Conservation (phyloP, 331 rosid species). For the Pyrus hybrid region DNA sequence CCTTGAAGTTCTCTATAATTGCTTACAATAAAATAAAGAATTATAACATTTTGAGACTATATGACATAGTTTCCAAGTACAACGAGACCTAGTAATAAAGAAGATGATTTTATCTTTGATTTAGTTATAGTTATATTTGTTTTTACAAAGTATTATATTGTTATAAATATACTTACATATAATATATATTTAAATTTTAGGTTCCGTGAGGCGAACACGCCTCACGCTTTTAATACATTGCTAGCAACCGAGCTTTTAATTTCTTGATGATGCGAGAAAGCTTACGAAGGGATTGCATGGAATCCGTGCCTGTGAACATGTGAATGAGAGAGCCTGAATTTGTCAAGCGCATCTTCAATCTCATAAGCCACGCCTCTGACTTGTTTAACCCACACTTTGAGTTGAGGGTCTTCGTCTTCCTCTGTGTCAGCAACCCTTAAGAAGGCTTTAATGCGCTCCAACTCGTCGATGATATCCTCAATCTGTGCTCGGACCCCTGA, state of each 20-base stretch:
- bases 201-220: no score
- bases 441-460: constrained; percentile 36
- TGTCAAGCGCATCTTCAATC: constrained; percentile 48
- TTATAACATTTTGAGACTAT: no score
- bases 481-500: constrained; percentile 20
- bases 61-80: no score
- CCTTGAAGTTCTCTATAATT: no score
- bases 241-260: constrained; percentile 27
- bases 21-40: no score
- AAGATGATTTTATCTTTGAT: no score
- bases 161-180: no score
- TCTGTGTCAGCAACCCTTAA: constrained; percentile 41
- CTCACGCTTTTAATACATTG: no score
- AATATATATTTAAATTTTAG: no score
- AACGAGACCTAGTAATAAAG: no score
- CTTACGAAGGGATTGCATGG: constrained; percentile 6
- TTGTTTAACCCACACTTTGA: constrained; percentile 49
- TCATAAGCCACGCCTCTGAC: constrained; percentile 42
- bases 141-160: no score
- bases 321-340: constrained; percentile 24
- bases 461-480: constrained; percentile 11
- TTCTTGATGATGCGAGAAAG: constrained; percentile 23
- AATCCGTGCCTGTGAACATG: constrained; percentile 14
- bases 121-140: no score
- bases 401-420: constrained; percentile 26